Evolutionary conservation across 768 basidiomycete genomes (phyloP).

Genomic region (Russula griseocarnosa): DNA sequence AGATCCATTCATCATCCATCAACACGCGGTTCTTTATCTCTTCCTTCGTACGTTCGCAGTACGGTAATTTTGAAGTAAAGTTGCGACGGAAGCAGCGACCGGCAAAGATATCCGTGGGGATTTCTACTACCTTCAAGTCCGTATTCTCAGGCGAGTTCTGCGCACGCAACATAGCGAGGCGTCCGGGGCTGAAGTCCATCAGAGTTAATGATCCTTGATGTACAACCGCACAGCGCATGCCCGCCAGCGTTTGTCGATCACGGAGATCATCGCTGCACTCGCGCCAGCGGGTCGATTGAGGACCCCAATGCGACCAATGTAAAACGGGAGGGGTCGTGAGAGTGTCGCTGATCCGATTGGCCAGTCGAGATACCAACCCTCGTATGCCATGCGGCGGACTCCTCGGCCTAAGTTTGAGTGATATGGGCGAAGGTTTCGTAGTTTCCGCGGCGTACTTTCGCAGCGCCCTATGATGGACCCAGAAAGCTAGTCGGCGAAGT

Average conservation of each 20-base stretch:
- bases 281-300: constrained; percentile 20
- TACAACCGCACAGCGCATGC: constrained; percentile 21
- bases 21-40: constrained; percentile 17
- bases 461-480: constrained; percentile 13
- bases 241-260: constrained; percentile 20
- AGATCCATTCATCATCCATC: constrained; percentile 25
- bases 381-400: background rate
- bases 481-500: constrained; percentile 15
- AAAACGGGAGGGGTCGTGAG: constrained; percentile 5
- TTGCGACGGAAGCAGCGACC: constrained; percentile 19
- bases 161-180: constrained; percentile 6
- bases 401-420: background rate
- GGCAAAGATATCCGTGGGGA: background rate
- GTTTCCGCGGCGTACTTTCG: constrained; percentile 12
- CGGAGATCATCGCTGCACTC: constrained; percentile 16
- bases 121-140: background rate
- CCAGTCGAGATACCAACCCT: constrained; percentile 7
- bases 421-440: background rate
- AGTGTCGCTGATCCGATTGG: background rate
- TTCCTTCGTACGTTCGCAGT: background rate
- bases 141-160: background rate
- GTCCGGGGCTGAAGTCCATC: constrained; percentile 25
- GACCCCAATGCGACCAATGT: constrained; percentile 21
- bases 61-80: constrained; percentile 16
- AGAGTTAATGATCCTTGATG: constrained; percentile 12